phyloP scores from a whole-genome alignment of 352 stramenopile genomes.

The Phytophthora boehmeriae region DNA sequence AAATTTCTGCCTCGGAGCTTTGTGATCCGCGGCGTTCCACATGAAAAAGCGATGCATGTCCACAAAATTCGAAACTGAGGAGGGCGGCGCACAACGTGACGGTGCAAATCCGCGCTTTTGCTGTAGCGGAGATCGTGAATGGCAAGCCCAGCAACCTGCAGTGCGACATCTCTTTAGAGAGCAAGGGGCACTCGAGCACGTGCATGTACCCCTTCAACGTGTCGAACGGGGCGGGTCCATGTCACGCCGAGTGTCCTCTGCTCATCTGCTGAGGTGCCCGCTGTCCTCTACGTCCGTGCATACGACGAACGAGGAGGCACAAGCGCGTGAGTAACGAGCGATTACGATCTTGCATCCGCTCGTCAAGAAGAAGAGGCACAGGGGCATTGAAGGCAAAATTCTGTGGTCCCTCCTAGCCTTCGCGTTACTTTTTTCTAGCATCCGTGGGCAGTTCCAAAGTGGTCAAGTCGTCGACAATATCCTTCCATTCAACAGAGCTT shows the following conservation, averaged over 20 bases:
- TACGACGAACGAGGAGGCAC: constrained; percentile 1
- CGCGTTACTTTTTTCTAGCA: background rate
- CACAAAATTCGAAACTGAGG: constrained; percentile 3
- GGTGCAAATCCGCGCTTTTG: constrained; percentile 15
- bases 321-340: background rate
- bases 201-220: background rate
- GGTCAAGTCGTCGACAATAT: no score
- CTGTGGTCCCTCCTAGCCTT: background rate
- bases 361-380: no score
- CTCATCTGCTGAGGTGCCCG: background rate
- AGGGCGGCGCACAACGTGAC: constrained; percentile 17
- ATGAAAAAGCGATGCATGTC: background rate
- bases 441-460: no score
- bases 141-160: background rate
- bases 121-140: background rate
- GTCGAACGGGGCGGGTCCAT: background rate
- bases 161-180: background rate
- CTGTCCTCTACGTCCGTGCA: background rate
- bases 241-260: background rate
- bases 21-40: background rate
- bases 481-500: no score
- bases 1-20: background rate
- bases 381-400: background rate
- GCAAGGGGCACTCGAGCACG: background rate
- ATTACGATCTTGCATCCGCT: background rate